phyloP scores from a whole-genome alignment of 108 stramenopile genomes.

The Fistulifera pelliculosa region DNA sequence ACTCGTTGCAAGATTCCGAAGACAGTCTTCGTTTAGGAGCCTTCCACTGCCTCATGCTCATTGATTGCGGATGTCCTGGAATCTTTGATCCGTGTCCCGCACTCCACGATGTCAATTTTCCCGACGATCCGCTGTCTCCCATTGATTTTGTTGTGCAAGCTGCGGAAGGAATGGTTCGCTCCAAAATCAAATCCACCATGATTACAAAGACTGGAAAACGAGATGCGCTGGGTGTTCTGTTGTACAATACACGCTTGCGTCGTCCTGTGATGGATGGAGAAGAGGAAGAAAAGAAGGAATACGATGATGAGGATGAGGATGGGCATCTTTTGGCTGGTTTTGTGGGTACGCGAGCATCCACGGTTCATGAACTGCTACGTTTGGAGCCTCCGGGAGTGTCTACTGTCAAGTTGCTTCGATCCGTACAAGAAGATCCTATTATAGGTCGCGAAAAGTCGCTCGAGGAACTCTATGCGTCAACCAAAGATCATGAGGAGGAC shows the following conservation, averaged over 20 bases:
- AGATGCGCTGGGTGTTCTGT: constrained; percentile 51
- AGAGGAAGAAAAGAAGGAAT: constrained; percentile 19
- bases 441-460: neutral
- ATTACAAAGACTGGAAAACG: constrained; percentile 52
- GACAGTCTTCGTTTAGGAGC: neutral
- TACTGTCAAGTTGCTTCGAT: constrained; percentile 17
- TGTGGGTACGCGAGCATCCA: neutral
- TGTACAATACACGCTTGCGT: constrained; percentile 26
- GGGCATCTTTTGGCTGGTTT: constrained; percentile 5
- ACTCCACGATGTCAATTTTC: neutral
- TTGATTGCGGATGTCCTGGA: neutral
- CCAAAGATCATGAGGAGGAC: neutral
- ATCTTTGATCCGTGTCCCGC: neutral
- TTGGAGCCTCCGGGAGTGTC: constrained; percentile 53
- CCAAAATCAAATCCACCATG: constrained; percentile 11
- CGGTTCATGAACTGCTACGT: constrained; percentile 39
- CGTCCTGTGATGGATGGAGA: constrained; percentile 5
- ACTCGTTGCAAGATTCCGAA: neutral
- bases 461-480: neutral
- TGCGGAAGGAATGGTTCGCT: neutral
- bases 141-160: neutral
- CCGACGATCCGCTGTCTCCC: neutral
- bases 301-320: constrained; percentile 21
- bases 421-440: constrained; percentile 7
- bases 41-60: constrained; percentile 1